Evolutionary conservation across 2,329 filamentous ascomycete species (phyloP).

Genomic region (Botryosphaeria dothidea): DNA sequence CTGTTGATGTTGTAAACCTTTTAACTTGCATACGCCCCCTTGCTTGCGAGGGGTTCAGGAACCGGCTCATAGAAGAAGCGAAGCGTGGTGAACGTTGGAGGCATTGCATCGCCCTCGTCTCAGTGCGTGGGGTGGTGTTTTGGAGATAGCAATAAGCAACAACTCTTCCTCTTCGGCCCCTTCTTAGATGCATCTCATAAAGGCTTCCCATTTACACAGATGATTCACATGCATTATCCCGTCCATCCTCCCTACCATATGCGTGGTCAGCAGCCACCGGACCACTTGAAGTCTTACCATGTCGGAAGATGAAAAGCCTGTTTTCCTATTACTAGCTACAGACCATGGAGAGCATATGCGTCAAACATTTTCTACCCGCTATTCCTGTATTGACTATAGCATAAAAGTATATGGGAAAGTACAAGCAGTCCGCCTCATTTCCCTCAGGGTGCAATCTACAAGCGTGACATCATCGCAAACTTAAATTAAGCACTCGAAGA

Average conservation of each 20-base stretch:
- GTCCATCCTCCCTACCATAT: too few species aligned
- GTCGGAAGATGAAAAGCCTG: too few species aligned
- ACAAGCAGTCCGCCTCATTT: background rate
- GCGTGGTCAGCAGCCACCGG: too few species aligned
- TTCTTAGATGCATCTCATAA: background rate
- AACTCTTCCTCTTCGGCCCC: conserved; percentile 3
- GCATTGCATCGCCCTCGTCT: conserved; percentile 11
- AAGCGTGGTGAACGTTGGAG: conserved; percentile 17
- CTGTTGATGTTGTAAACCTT: conserved; percentile 32
- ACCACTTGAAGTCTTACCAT: too few species aligned
- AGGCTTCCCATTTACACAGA: too few species aligned
- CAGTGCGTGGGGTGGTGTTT: conserved; percentile 4
- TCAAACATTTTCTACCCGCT: background rate
- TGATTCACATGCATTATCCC: too few species aligned
- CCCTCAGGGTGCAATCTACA: background rate
- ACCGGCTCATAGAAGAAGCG: conserved; percentile 21
- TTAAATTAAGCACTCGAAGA: background rate
- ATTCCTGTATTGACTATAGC: too few species aligned
- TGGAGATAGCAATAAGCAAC: conserved; percentile 10
- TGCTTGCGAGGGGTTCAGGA: conserved; percentile 17
- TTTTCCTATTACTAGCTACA: too few species aligned
- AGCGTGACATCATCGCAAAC: background rate
- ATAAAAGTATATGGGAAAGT: background rate
- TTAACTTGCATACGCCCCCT: conserved; percentile 40
- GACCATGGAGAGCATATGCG: too few species aligned